Conservation (phyloP, 257 asterid genomes). For the Solanum bukasovii region DNA sequence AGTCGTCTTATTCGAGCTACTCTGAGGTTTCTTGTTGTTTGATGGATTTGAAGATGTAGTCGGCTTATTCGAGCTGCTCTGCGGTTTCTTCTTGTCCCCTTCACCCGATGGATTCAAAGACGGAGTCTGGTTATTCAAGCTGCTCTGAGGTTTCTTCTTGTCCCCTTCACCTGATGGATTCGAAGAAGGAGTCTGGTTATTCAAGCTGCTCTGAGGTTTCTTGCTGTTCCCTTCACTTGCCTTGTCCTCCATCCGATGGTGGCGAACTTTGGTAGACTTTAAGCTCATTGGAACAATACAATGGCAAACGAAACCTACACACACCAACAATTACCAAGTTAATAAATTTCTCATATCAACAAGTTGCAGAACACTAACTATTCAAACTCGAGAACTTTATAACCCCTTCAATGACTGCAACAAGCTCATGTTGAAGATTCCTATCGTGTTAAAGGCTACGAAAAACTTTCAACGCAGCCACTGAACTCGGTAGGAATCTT, state of each 20-base stretch:
- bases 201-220: conserved; percentile 40
- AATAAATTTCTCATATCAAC: neutral
- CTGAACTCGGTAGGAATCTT: neutral
- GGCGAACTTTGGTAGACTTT: conserved; percentile 45
- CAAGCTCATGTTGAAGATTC: neutral
- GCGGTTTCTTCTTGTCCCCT: conserved; percentile 37
- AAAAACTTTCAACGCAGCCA: neutral
- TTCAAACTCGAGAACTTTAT: neutral
- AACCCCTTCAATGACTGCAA: neutral
- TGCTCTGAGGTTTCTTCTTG: conserved; percentile 39
- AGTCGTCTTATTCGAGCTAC: conserved; percentile 26
- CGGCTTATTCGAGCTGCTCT: conserved; percentile 27
- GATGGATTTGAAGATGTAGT: conserved; percentile 28
- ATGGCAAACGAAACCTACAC: neutral
- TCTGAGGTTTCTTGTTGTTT: conserved; percentile 20
- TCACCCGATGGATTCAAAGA: conserved; percentile 34
- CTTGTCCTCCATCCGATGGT: conserved; percentile 45
- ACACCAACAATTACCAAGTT: neutral
- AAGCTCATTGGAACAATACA: conserved; percentile 65
- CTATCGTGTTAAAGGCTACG: neutral
- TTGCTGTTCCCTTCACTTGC: conserved; percentile 21
- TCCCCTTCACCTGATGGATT: conserved; percentile 35
- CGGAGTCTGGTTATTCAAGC: conserved; percentile 19
- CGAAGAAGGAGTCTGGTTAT: conserved; percentile 20
- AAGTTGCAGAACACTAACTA: neutral